Percentiles rank a stretch among this genome's conserved stretches.
These are phyloP conservation scores for Botrytis squamosa DNA, from an alignment of 2,329 filamentous ascomycete genomes.

Conservation along the genomic window DNA sequence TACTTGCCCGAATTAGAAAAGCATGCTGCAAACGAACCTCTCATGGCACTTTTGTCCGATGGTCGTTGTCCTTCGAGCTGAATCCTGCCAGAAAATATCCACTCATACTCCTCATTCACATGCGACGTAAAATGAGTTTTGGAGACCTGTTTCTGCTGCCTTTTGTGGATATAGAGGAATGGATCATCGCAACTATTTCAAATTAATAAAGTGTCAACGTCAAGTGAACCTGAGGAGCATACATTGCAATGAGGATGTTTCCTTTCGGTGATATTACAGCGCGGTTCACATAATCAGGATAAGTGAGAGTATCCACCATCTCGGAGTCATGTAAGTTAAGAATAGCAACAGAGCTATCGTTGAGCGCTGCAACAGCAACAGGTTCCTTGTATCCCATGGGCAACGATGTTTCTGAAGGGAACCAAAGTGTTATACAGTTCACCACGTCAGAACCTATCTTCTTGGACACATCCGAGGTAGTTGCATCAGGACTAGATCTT, in stretches of 20 bases:
- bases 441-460: conserved; percentile 60
- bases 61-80: conserved; percentile 58
- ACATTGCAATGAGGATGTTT: conserved; percentile 71
- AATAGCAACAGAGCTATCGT: conserved; percentile 85
- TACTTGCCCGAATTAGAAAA: conserved; percentile 72
- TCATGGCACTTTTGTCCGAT: conserved; percentile 53
- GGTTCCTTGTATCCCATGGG: conserved; percentile 48
- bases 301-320: conserved; percentile 66
- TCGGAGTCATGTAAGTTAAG: conserved; percentile 71
- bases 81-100: conserved; percentile 52
- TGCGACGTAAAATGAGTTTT: conserved; percentile 29
- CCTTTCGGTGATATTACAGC: conserved; percentile 92
- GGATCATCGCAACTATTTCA: conserved; percentile 62
- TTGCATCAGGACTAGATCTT: conserved; percentile 25
- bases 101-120: conserved; percentile 44
- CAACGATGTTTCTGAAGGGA: conserved; percentile 41
- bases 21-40: conserved; percentile 74
- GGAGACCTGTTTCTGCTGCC: conserved; percentile 38
- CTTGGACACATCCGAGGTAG: conserved; percentile 45
- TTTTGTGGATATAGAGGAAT: conserved; percentile 77
- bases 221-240: conserved; percentile 43
- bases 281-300: conserved; percentile 88
- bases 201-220: neutral
- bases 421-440: conserved; percentile 66
- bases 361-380: conserved; percentile 80